A percentile compares a stretch with the other conserved stretches of the same genome.
phyloP scores from a whole-genome alignment of 2,329 filamentous ascomycete genomes.

The Calcarisporium arbuscula region DNA sequence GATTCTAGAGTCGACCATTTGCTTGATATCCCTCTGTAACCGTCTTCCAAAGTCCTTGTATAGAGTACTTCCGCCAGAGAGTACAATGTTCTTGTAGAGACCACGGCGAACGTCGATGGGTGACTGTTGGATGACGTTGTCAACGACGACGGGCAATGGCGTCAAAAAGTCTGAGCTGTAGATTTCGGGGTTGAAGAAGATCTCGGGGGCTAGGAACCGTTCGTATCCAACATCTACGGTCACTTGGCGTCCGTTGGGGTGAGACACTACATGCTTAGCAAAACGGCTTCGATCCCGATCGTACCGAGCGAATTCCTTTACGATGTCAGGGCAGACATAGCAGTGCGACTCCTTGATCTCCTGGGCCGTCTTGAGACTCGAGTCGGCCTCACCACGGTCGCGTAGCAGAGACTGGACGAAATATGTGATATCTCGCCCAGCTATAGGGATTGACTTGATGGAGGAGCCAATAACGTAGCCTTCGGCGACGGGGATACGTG shows the following conservation, averaged over 20 bases:
- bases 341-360: constrained; percentile 99
- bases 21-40: constrained; percentile 94
- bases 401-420: constrained; percentile 95
- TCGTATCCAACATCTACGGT: constrained; percentile 94
- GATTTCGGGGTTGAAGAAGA: constrained; percentile 99
- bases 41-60: constrained; percentile 98
- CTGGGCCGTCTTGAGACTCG: constrained; percentile 93
- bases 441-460: constrained; percentile 98
- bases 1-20: constrained; percentile 89
- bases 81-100: constrained; percentile 98
- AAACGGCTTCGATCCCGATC: constrained; percentile 90
- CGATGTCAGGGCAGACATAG: constrained; percentile 96
- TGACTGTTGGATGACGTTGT: constrained; percentile 93
- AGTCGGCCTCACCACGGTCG: constrained; percentile 94
- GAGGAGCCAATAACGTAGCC: constrained; percentile 98
- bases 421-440: constrained; percentile 96
- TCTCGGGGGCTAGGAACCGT: constrained; percentile 94
- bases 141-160: constrained; percentile 87
- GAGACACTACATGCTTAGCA: constrained; percentile 78
- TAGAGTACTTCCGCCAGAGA: constrained; percentile 92
- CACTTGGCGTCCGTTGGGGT: constrained; percentile 78
- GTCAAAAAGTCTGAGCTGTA: constrained; percentile 98
- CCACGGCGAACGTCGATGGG: constrained; percentile 96
- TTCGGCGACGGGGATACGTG: constrained; percentile 98
- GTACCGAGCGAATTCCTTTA: constrained; percentile 95